A percentile compares a stretch with the other conserved stretches of the same genome.
These are phyloP conservation scores for Ceratocystis alfenasii DNA, from an alignment of 2,329 filamentous ascomycete genomes.

Conservation along the genomic window DNA sequence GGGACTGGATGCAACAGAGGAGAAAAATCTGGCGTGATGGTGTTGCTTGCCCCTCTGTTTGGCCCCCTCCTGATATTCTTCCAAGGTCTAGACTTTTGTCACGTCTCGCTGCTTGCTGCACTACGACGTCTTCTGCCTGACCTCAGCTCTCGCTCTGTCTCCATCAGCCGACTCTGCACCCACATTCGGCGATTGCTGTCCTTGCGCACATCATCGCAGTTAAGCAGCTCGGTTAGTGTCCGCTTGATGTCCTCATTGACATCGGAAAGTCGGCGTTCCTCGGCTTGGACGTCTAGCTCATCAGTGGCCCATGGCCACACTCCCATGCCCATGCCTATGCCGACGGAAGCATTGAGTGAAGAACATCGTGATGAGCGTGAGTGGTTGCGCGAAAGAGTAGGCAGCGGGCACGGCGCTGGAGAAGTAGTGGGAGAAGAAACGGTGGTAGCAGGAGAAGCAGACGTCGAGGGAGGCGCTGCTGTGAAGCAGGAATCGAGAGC, in stretches of 20 bases:
- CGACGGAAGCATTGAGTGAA: conserved; percentile 14
- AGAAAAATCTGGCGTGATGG: neutral
- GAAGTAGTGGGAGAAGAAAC: conserved; percentile 39
- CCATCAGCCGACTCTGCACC: conserved; percentile 48
- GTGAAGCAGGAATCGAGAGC: neutral
- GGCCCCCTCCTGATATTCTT: neutral
- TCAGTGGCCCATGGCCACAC: conserved; percentile 25
- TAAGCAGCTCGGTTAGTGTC: conserved; percentile 48
- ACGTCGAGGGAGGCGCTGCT: neutral
- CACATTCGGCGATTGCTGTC: conserved; percentile 44
- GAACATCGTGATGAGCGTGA: neutral
- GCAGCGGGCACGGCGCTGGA: conserved; percentile 41
- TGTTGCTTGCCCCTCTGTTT: neutral
- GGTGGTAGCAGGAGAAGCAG: neutral
- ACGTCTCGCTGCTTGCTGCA: conserved; percentile 24
- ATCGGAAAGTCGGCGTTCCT: conserved; percentile 42
- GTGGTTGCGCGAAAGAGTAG: conserved; percentile 22
- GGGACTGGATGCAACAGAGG: neutral
- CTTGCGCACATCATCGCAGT: conserved; percentile 43
- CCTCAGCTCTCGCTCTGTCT: conserved; percentile 47
- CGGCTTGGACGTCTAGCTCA: conserved; percentile 31
- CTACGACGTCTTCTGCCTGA: conserved; percentile 41
- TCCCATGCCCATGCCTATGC: neutral
- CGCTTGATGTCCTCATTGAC: conserved; percentile 52
- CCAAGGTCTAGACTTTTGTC: neutral